Evolutionary conservation across 176 grass and related monocot species (phyloP), one percentile per base, ranked within the genome.

Genomic region (Avena atlantica): DNA sequence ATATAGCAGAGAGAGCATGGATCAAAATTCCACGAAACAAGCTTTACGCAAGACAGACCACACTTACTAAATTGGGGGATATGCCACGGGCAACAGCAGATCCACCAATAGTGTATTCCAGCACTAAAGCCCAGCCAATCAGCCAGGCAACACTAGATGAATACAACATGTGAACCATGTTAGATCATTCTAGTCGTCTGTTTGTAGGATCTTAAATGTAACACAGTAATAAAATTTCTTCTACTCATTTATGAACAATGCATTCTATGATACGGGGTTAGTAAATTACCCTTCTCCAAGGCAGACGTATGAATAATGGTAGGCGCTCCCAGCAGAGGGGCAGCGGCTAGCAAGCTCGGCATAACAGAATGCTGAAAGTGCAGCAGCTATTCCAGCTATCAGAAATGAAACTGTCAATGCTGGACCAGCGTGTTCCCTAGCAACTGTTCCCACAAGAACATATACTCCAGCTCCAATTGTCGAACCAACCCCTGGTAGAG

Each of bases 51-150:
- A 73, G 77, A 89, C 12, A 82, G 68, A 83, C 34, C 55, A 25
- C 23, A 88, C 89, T 87, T 82, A 99, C 97, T 76, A 99, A 85
- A 77, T 99, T 99, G 31, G 97, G 97, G 62, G 97, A 93, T 94
- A 99, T 94, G 81, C 97, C 97, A 51, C 97, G 88, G 20, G 97
- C 94, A 90, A 99, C 94, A 90, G 97, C 97, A 36, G 97, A 90
- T 86, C 97, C 94, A 50, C 97, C 92, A 93, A 98, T 93, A 70
- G 94, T 94, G 82, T 98, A 98, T 84, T 98, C 97, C 65, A 98
- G 89, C 37, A 98, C 89, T 55, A 98, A 79, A 88, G 94, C 92
- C 97, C 97, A 98, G 59, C 97, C 97, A 88, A 98, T 96, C 87
- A 98, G 86, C 97, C 97, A 98, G 77, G 97, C 97, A 87, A 94